Conservation (phyloP, 2,329 filamentous ascomycete genomes). For the Colletotrichum magnum region DNA sequence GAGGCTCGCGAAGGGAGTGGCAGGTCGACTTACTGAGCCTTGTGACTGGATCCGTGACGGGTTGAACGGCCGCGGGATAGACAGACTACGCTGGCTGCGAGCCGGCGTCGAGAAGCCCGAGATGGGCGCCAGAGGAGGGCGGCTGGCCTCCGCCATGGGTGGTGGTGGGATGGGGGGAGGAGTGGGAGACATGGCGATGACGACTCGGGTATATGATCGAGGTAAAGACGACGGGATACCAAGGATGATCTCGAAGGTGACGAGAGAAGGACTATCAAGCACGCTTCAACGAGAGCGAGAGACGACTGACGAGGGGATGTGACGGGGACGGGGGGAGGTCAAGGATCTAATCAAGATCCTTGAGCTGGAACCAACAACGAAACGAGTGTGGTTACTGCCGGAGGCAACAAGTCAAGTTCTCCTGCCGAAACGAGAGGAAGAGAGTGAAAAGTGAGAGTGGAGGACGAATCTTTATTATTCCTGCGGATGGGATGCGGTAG, state of each 20-base stretch:
- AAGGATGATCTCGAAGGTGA: conserved; percentile 19
- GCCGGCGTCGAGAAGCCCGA: conserved; percentile 24
- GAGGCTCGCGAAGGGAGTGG: background rate
- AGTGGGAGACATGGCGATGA: conserved; percentile 10
- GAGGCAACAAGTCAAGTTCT: conserved; percentile 35
- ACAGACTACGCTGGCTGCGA: conserved; percentile 39
- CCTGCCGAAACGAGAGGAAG: conserved; percentile 29
- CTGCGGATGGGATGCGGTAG: conserved; percentile 13
- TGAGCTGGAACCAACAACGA: conserved; percentile 30
- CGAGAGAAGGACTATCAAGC: conserved; percentile 15
- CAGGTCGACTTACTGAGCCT: conserved; percentile 24
- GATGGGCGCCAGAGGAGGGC: conserved; percentile 14
- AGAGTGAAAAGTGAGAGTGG: conserved; percentile 32
- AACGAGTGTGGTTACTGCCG: conserved; percentile 41
- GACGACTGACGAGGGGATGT: conserved; percentile 12
- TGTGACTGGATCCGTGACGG: conserved; percentile 33
- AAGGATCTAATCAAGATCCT: conserved; percentile 38
- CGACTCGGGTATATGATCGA: conserved; percentile 6
- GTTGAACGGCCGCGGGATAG: conserved; percentile 32
- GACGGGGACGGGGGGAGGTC: conserved; percentile 13
- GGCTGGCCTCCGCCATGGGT: conserved; percentile 24
- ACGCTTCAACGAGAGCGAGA: conserved; percentile 22
- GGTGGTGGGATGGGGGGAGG: conserved; percentile 15
- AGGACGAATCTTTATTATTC: conserved; percentile 39
- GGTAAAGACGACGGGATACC: background rate